phyloP scores from a whole-genome alignment of 441 rosid genomes.

The Dalechampia spathulata region DNA sequence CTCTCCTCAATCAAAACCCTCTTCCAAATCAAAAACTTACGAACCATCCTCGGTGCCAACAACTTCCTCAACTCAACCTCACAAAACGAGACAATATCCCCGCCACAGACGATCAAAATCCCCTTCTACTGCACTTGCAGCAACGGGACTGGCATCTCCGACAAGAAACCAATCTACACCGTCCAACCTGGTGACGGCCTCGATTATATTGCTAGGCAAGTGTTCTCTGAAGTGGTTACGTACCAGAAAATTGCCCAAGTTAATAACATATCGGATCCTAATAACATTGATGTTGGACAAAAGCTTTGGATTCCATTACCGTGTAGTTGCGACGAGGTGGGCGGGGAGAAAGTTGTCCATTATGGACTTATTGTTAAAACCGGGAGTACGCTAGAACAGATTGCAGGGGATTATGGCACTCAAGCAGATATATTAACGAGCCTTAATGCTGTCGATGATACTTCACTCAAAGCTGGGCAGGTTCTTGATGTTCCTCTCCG shows the following conservation, averaged over 20 bases:
- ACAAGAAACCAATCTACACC: conserved; percentile 39
- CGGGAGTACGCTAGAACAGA: conserved; percentile 44
- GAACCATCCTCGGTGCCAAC: conserved; percentile 61
- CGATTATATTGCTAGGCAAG: conserved; percentile 36
- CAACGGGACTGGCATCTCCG: conserved; percentile 59
- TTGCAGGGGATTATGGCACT: conserved; percentile 46
- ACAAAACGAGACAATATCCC: conserved; percentile 18
- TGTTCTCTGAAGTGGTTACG: conserved; percentile 34
- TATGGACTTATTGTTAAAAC: conserved; percentile 50
- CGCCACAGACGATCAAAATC: conserved; percentile 32
- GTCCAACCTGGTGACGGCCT: conserved; percentile 37
- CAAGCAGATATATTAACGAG: conserved; percentile 23
- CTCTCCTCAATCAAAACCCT: conserved; percentile 39
- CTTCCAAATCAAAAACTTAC: conserved; percentile 47
- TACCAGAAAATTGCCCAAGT: conserved; percentile 25
- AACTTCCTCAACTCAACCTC: conserved; percentile 33
- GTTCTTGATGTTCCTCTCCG: conserved; percentile 70
- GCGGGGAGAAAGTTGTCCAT: conserved; percentile 50
- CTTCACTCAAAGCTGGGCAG: conserved; percentile 37
- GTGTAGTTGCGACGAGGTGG: conserved; percentile 69
- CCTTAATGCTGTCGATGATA: conserved; percentile 32
- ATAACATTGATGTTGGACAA: conserved; percentile 31
- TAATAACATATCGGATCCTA: conserved; percentile 24
- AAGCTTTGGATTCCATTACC: conserved; percentile 64
- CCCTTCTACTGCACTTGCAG: conserved; percentile 60